A percentile compares a stretch with the other conserved stretches of the same genome.
phyloP scores from a whole-genome alignment of 352 stramenopile genomes.

The Phytophthora sp. region DNA sequence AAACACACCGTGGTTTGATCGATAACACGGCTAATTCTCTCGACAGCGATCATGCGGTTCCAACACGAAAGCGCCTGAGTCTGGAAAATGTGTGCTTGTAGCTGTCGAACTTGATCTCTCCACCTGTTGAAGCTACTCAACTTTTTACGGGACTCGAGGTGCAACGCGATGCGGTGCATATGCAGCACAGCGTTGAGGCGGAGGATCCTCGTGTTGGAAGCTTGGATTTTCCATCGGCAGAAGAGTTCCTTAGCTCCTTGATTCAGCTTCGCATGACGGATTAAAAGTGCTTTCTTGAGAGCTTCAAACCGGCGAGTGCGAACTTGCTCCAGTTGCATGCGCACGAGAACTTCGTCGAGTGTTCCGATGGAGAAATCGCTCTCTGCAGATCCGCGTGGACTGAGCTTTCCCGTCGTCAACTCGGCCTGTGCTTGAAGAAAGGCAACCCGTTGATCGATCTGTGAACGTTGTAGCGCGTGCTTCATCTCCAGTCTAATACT shows the following conservation, averaged over 20 bases:
- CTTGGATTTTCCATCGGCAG: conserved; percentile 50
- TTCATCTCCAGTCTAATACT: conserved; percentile 71
- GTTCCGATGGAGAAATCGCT: conserved; percentile 56
- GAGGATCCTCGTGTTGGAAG: conserved; percentile 32
- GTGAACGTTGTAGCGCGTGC: conserved; percentile 57
- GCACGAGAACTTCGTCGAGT: conserved; percentile 68
- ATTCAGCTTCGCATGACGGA: conserved; percentile 51
- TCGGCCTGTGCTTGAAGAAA: conserved; percentile 49
- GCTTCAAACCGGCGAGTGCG: conserved; percentile 68
- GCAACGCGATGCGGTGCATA: conserved; percentile 48
- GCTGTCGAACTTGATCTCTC: conserved; percentile 43
- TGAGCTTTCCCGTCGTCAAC: not conserved
- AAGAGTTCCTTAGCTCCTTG: conserved; percentile 42
- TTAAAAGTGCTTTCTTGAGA: conserved; percentile 64
- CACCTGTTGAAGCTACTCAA: conserved; percentile 47
- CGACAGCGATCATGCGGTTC: conserved; percentile 73
- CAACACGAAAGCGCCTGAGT: conserved; percentile 55
- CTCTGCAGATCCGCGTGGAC: conserved; percentile 9
- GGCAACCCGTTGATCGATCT: conserved; percentile 70
- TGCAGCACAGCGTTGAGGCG: conserved; percentile 46
- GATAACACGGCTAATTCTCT: conserved; percentile 59
- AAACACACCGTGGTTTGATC: conserved; percentile 45
- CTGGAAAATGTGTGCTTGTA: conserved; percentile 48
- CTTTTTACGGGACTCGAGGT: conserved; percentile 43
- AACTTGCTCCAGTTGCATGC: conserved; percentile 67